Percentiles rank a stretch among this genome's conserved stretches.
These are phyloP conservation scores for Leccinum variicolor DNA, from an alignment of 768 basidiomycete species.

Conservation along the genomic window DNA sequence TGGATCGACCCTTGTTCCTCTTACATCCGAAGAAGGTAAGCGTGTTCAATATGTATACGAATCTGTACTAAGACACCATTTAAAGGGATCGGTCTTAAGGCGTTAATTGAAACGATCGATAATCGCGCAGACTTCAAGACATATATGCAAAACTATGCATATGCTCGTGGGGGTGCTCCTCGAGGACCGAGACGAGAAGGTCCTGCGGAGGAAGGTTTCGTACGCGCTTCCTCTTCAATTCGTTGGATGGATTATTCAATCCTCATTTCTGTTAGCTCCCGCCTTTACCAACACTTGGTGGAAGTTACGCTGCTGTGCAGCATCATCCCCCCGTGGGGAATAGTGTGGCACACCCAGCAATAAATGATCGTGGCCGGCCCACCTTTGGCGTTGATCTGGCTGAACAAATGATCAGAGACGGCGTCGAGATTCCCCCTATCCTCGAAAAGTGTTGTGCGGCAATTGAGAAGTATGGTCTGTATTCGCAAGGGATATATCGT, in stretches of 20 bases:
- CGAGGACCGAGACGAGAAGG: slow-evolving; percentile 87
- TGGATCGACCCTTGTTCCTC: slow-evolving; percentile 76
- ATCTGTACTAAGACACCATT: background rate
- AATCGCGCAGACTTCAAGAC: slow-evolving; percentile 92
- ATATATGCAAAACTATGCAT: slow-evolving; percentile 97
- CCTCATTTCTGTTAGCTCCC: slow-evolving; percentile 46
- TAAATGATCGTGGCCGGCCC: slow-evolving; percentile 62
- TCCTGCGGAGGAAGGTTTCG: slow-evolving; percentile 89
- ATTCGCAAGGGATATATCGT: slow-evolving; percentile 87
- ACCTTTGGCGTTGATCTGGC: slow-evolving; percentile 92
- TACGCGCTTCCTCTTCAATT: slow-evolving; percentile 41
- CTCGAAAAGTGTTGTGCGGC: slow-evolving; percentile 86
- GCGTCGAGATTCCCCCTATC: slow-evolving; percentile 83
- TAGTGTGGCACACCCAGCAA: slow-evolving; percentile 28
- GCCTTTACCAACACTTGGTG: slow-evolving; percentile 48
- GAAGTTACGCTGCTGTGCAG: slow-evolving; percentile 27
- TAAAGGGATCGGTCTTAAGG: slow-evolving; percentile 71
- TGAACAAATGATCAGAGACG: slow-evolving; percentile 92
- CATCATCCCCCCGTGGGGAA: slow-evolving; percentile 22
- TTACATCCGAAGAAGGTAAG: slow-evolving; percentile 66
- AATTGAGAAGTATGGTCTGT: slow-evolving; percentile 87
- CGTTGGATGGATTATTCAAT: slow-evolving; percentile 4
- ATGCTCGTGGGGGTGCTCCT: slow-evolving; percentile 67
- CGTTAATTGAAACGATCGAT: slow-evolving; percentile 88
- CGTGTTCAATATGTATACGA: background rate